phyloP scores from a whole-genome alignment of 169 alveolate genomes.

The Cryptosporidium muris region DNA sequence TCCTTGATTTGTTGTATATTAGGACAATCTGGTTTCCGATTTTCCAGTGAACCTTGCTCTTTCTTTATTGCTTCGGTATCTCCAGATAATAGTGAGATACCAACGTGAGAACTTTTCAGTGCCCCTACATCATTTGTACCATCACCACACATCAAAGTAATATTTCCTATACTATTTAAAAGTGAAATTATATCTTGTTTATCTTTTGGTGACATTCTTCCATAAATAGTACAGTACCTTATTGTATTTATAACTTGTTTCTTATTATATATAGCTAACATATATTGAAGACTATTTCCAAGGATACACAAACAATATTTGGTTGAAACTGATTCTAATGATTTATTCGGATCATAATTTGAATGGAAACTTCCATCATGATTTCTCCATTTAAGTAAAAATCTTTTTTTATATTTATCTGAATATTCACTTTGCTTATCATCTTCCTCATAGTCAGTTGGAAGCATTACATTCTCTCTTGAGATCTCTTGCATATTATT shows the following conservation, averaged over 20 bases:
- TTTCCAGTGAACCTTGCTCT: conserved; percentile 71
- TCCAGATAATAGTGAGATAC: conserved; percentile 91
- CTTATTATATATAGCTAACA: conserved; percentile 67
- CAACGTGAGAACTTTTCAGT: conserved; percentile 95
- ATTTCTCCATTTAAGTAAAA: conserved; percentile 54
- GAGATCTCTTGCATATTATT: background rate
- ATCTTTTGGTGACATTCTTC: conserved; percentile 95
- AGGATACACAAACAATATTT: conserved; percentile 70
- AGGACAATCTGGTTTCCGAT: conserved; percentile 44
- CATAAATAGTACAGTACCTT: conserved; percentile 82
- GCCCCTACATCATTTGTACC: conserved; percentile 99
- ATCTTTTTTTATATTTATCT: background rate
- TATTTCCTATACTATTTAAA: conserved; percentile 81
- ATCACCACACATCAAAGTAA: conserved; percentile 97
- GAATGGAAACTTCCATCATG: conserved; percentile 69
- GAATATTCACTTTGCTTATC: conserved; percentile 2
- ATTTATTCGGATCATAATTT: conserved; percentile 50
- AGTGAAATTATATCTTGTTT: conserved; percentile 86
- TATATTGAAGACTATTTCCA: conserved; percentile 79
- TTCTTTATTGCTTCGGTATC: conserved; percentile 17
- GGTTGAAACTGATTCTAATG: conserved; percentile 15
- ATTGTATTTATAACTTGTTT: conserved; percentile 14
- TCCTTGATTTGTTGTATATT: too few species aligned
- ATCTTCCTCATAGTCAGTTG: background rate
- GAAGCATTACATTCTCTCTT: background rate